Evolutionary conservation across 257 asterid genomes (phyloP).

Genomic region (Jasminum sambac): DNA sequence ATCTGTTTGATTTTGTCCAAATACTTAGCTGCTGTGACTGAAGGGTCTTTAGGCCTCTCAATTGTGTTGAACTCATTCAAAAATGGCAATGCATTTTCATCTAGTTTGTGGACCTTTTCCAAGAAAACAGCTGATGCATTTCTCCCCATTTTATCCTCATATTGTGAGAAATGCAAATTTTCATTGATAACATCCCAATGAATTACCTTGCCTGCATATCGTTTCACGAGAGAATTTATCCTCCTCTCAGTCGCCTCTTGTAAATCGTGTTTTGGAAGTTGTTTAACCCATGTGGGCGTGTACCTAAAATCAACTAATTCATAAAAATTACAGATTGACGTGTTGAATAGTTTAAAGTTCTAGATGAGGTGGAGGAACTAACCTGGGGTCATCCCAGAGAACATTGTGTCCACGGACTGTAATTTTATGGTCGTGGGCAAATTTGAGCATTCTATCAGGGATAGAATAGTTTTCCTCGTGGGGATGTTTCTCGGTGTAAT

Average conservation of each 20-base stretch:
- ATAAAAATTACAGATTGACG: neutral
- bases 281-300: conserved; percentile 45
- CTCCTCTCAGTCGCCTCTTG: conserved; percentile 35
- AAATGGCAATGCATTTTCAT: conserved; percentile 42
- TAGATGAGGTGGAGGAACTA: neutral
- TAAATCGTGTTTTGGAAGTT: conserved; percentile 31
- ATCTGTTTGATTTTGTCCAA: conserved; percentile 44
- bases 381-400: conserved; percentile 48
- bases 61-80: conserved; percentile 70
- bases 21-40: conserved; percentile 43
- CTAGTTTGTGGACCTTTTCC: conserved; percentile 33
- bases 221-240: conserved; percentile 36
- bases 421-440: conserved; percentile 34
- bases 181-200: conserved; percentile 88
- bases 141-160: conserved; percentile 42
- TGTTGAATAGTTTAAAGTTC: too few relatives aligned
- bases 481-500: conserved; percentile 34
- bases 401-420: conserved; percentile 59
- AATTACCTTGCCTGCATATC: conserved; percentile 46
- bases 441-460: conserved; percentile 48
- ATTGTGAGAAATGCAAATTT: conserved; percentile 49
- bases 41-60: conserved; percentile 42
- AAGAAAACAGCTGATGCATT: conserved; percentile 41
- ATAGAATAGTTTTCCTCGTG: conserved; percentile 48
- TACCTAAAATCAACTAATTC: neutral